Conservation (phyloP, 805 yeast genomes). For the Ogataea henricii region DNA sequence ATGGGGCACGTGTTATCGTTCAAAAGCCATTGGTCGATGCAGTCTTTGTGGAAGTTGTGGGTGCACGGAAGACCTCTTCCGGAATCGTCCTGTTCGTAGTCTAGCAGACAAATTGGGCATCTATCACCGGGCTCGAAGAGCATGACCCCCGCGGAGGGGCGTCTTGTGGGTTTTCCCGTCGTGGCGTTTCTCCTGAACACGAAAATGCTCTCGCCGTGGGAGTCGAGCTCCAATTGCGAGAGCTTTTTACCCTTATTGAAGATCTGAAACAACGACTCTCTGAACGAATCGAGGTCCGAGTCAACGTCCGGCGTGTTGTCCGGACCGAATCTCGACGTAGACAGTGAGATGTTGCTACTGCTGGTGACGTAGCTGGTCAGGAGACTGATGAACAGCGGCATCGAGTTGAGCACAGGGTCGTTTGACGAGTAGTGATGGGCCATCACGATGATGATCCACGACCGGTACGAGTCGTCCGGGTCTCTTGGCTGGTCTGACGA, state of each 20-base stretch:
- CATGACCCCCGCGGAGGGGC: too few relatives aligned
- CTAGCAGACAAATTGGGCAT: conserved; percentile 56
- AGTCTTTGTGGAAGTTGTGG: conserved; percentile 55
- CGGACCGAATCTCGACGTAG: conserved; percentile 7
- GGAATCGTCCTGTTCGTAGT: conserved; percentile 47
- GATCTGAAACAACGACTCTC: conserved; percentile 26
- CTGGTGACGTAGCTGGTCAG: conserved; percentile 26
- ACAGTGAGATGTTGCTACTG: conserved; percentile 13
- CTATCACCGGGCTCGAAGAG: conserved; percentile 32
- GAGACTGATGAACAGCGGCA: conserved; percentile 33
- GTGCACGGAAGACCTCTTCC: conserved; percentile 50
- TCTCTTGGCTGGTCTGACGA: neutral
- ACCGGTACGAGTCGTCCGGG: conserved; percentile 34
- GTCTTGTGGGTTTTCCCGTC: too few relatives aligned
- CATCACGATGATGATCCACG: conserved; percentile 65
- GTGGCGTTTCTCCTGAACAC: conserved; percentile 13
- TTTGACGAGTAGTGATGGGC: conserved; percentile 51
- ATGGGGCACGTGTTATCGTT: conserved; percentile 59
- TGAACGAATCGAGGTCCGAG: conserved; percentile 23
- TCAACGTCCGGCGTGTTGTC: conserved; percentile 9
- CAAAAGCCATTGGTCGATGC: conserved; percentile 60
- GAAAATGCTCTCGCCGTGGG: conserved; percentile 20
- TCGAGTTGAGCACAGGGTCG: conserved; percentile 45
- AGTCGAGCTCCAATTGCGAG: conserved; percentile 20
- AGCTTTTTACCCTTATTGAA: conserved; percentile 21